Evolutionary conservation across 225 moss, liverwort and hornwort species (phyloP).

Genomic region (Pleurozium schreberi): DNA sequence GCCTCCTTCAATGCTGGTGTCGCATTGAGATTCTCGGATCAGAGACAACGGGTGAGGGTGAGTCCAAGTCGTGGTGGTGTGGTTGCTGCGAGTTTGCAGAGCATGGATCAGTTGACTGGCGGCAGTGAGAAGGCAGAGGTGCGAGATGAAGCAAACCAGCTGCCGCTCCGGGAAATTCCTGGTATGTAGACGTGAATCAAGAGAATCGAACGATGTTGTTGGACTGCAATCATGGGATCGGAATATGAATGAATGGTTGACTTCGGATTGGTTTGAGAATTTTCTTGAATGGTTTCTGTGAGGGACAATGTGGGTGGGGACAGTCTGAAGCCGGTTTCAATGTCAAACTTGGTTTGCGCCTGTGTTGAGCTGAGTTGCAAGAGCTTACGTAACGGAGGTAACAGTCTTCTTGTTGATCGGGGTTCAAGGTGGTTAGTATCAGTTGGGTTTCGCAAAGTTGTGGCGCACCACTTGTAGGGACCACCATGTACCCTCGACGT

Average conservation of each 20-base stretch:
- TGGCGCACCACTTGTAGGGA: no score
- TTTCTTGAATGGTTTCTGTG: background rate
- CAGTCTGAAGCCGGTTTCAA: background rate
- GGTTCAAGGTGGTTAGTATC: no score
- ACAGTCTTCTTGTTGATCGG: background rate
- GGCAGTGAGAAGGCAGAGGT: background rate
- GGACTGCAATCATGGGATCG: background rate
- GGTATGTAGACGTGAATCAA: background rate
- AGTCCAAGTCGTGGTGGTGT: background rate
- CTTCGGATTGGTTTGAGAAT: background rate
- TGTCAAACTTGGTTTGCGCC: background rate
- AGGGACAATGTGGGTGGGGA: background rate
- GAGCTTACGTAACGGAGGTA: background rate
- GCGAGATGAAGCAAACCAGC: background rate
- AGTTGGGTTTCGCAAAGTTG: background rate
- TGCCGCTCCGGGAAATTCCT: constrained; percentile 22
- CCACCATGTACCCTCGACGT: no score
- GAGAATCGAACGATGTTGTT: background rate
- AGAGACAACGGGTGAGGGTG: no score
- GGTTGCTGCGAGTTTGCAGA: background rate
- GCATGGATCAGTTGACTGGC: background rate
- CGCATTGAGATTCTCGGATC: background rate
- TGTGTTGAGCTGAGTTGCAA: background rate
- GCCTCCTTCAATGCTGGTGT: background rate
- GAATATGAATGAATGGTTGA: no score